phyloP scores from a whole-genome alignment of 1,139 yeast genomes.

The Protomyces macrosporus region DNA sequence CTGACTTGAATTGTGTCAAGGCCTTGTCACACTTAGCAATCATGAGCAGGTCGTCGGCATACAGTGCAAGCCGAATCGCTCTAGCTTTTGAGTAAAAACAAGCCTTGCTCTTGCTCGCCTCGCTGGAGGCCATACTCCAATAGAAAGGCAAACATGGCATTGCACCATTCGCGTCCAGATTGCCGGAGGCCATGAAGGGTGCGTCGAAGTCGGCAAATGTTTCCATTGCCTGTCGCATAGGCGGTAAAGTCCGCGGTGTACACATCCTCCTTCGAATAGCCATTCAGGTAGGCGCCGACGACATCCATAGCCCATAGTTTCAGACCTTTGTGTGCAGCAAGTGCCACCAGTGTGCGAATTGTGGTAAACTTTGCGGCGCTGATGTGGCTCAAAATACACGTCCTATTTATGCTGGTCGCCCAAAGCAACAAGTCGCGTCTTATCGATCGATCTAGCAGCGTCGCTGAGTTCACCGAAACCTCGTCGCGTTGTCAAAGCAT shows the following conservation, averaged over 20 bases:
- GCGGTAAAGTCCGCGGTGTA: neutral
- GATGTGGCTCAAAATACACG: neutral
- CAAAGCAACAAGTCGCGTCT: constrained; percentile 28
- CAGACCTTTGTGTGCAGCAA: neutral
- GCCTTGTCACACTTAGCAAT: neutral
- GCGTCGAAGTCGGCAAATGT: neutral
- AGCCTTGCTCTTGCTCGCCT: neutral
- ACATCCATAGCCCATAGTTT: neutral
- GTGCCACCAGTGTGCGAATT: neutral
- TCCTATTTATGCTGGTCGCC: constrained; percentile 24
- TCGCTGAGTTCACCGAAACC: neutral
- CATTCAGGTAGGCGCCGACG: constrained; percentile 5
- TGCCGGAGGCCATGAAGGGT: neutral
- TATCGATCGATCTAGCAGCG: constrained; percentile 16
- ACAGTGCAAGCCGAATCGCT: neutral
- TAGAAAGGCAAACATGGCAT: neutral
- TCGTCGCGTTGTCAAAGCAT: no score
- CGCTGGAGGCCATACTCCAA: neutral
- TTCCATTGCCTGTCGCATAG: neutral
- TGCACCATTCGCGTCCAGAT: neutral
- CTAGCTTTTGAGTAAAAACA: neutral
- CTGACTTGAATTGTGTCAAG: neutral
- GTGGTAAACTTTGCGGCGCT: neutral
- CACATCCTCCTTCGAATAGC: neutral
- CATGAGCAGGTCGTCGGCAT: neutral